phyloP scores from a whole-genome alignment of 169 alveolate genomes.

The Plasmodium falciparum region DNA sequence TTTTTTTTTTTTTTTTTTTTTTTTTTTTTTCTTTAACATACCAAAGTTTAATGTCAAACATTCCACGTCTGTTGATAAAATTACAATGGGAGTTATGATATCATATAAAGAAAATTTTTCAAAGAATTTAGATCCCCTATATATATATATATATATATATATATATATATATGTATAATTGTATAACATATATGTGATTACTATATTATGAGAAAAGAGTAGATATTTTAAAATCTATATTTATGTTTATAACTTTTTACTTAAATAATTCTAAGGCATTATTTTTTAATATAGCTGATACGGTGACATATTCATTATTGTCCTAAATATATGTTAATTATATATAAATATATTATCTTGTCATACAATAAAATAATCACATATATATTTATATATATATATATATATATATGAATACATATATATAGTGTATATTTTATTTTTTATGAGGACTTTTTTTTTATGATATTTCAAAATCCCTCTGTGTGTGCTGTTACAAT shows the following conservation, averaged over 20 bases:
- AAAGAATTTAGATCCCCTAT: constrained; percentile 56
- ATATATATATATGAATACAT: too few relatives aligned
- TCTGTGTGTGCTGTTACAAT: constrained; percentile 54
- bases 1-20: background rate
- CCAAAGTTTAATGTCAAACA: constrained; percentile 57
- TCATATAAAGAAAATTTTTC: constrained; percentile 29
- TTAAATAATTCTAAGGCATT: constrained; percentile 40
- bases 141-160: background rate
- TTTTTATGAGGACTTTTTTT: constrained; percentile 29
- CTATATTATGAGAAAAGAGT: background rate
- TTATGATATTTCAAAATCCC: constrained; percentile 64
- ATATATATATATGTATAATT: constrained; percentile 1
- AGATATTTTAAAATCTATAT: background rate
- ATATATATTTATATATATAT: too few relatives aligned
- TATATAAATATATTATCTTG: too few relatives aligned
- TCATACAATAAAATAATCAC: too few relatives aligned
- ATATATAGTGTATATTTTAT: too few relatives aligned
- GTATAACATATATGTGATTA: background rate
- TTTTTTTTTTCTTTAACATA: constrained; percentile 7
- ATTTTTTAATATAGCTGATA: constrained; percentile 47
- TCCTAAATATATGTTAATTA: constrained; percentile 8
- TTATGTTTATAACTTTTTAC: constrained; percentile 9
- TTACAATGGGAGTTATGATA: constrained; percentile 46
- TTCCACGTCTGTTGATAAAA: constrained; percentile 64
- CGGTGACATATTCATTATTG: constrained; percentile 36